Base-by-base conservation (phyloP, 306 rosid genomes). In the Alnus glutinosa region DNA sequence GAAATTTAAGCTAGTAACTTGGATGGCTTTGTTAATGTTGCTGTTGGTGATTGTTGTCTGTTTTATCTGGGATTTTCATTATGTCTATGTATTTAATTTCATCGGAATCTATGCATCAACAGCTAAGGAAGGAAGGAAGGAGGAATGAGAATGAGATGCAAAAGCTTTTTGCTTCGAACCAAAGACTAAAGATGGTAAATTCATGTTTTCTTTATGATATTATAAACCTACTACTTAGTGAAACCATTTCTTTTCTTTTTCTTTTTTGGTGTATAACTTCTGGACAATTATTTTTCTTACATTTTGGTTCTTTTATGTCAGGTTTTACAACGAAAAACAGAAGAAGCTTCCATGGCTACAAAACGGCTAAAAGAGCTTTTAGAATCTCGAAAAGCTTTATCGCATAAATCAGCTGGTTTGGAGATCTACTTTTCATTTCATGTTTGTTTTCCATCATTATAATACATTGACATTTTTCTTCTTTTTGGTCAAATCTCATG, bases 271-370 rank as follows among this genome's bases (percentile, higher is more conserved):
- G 62, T 19, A 23, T 7, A 23, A 23, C 30, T 74, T 54, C 52
- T 67, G 54, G 8, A 55, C 37, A 55, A 44, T 59, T 64, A 55
- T 54, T 75, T 55, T 67, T 67, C 67, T 83, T 28, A 71, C 16
- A 70, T 77, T 72, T 68, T 75, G 50, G n/a, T 70, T 81, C 49
- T 77, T 86, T 67, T 57, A 46, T 74, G 30, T 51, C 77, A 93
- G 99, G 99, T 95, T 77, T 75, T 93, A 88, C 99, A 91, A 85
- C 91, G 98, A 79, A 95, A 95, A 88, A 88, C 90, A 28, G 85
- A 87, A 85, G 99, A 91, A 82, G 98, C 98, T 71, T 89, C 86
- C 63, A 73, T 81, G 77, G 92, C 92, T 55, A 91, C 85, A 36
- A 91, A 91, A 82, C 89, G 88, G 79, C 81, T 95, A 50, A 84